phyloP scores from a whole-genome alignment of 495 filamentous ascomycete species.

The Penicillium simplicissimum region DNA sequence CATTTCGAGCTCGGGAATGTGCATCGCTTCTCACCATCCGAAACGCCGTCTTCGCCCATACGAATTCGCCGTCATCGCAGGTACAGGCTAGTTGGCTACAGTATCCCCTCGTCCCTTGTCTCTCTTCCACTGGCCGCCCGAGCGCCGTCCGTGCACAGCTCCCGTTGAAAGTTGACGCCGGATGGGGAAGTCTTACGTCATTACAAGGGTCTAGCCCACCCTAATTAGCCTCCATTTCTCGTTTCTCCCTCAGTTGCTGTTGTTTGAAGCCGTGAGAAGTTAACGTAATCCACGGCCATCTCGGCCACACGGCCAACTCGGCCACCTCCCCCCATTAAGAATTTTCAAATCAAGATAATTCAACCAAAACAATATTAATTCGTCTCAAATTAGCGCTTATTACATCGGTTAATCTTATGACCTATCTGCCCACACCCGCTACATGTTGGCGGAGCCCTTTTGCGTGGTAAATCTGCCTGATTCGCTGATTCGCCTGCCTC shows the following conservation, averaged over 20 bases:
- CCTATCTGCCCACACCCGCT: no score
- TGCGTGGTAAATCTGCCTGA: no score
- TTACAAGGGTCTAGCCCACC: conserved; percentile 19
- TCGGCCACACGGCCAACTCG: no score
- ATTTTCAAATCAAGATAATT: no score
- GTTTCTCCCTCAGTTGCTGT: neutral
- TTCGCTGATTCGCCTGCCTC: no score
- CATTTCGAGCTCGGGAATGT: conserved; percentile 9
- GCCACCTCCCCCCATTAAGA: no score
- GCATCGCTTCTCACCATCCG: neutral
- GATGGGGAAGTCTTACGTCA: conserved; percentile 18
- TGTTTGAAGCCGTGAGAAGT: neutral
- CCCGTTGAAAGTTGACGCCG: conserved; percentile 11
- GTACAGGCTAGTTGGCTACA: neutral
- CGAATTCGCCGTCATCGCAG: conserved; percentile 5
- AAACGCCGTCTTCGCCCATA: neutral
- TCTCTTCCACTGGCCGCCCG: conserved; percentile 7
- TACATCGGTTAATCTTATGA: no score
- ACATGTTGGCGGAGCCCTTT: no score
- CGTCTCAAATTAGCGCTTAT: no score
- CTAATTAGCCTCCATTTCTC: conserved; percentile 19
- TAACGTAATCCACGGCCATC: no score
- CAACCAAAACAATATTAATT: no score
- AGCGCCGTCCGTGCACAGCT: conserved; percentile 8
- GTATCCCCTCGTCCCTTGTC: neutral